phyloP scores from a whole-genome alignment of 2,329 filamentous ascomycete genomes.

The Arthrobotrys conoides region DNA sequence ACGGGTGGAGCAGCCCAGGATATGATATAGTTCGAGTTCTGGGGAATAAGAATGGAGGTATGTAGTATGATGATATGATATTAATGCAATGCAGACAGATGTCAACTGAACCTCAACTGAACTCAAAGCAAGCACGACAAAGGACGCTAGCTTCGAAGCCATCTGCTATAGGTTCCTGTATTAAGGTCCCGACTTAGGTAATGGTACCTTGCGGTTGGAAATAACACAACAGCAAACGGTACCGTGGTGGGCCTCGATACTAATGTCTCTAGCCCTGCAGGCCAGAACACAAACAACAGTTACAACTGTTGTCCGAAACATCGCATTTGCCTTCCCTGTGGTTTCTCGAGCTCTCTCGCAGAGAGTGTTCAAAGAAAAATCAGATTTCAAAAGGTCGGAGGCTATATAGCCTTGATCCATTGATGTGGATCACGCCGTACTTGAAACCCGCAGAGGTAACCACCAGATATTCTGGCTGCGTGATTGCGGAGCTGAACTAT shows the following conservation, averaged over 20 bases:
- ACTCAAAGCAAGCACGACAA: slow-evolving; percentile 8
- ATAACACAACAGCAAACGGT: slow-evolving; percentile 25
- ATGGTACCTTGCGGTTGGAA: slow-evolving; percentile 48
- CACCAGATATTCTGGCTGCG: slow-evolving; percentile 26
- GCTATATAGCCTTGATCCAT: slow-evolving; percentile 18
- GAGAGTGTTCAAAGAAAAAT: neutral
- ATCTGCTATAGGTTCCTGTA: slow-evolving; percentile 58
- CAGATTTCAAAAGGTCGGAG: neutral
- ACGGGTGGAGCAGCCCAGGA: slow-evolving; percentile 40
- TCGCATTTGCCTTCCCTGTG: neutral
- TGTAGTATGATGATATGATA: slow-evolving; percentile 25
- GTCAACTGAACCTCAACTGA: slow-evolving; percentile 41
- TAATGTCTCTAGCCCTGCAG: neutral
- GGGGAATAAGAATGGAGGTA: slow-evolving; percentile 13
- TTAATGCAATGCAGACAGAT: slow-evolving; percentile 39
- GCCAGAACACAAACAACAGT: neutral
- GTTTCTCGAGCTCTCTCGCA: too few species aligned
- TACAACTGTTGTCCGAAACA: slow-evolving; percentile 25
- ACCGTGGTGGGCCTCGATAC: neutral
- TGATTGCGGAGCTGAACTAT: neutral
- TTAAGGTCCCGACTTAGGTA: slow-evolving; percentile 35
- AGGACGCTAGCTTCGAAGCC: slow-evolving; percentile 17
- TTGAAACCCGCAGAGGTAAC: slow-evolving; percentile 49
- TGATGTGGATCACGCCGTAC: slow-evolving; percentile 25
- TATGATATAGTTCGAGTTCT: neutral